Base-by-base conservation (phyloP, 2,329 filamentous ascomycete species). In the Gyromitra esculenta region DNA sequence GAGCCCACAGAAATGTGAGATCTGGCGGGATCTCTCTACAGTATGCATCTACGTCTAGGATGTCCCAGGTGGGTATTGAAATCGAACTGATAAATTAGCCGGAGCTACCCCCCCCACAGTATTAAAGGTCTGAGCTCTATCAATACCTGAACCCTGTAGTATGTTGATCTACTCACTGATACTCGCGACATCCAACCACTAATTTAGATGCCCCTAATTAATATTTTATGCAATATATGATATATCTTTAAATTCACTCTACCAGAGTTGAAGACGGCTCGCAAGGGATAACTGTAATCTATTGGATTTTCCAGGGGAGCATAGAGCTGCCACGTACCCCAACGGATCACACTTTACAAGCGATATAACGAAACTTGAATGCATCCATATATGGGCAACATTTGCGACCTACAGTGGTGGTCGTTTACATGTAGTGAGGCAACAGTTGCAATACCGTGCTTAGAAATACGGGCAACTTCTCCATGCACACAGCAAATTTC, bases 1-100 rank as follows among this genome's bases (percentile, higher is more conserved):
- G 64, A 43, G 50, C 13, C n/a, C 31, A 18, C 45, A 54, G 6
- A 5, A 59, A 57, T 45, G 50, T 56, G 50, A 66, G 37, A 67
- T 21, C 18, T 37, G 50, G 50, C 18, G 18, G 8, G 31, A 57
- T 57, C 54, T 57, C 2, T 57, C 1, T 57, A 43, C 13, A 68
- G 6, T 25, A 57, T 57, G 8, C 18, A 60, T 60, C 15, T 41
- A 60, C 25, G 25, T 31, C 25, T 31, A 3, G 25, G 25, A 31
- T 31, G 25, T 4, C 25, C 25, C 2, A 31, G 25, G 4, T 31
- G 25, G 25, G 25, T 3, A 31, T 25, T 41, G 37, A 60, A 54
- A 31, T 31, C 21, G 21, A 13, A 54, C 50, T 48, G 35, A 31
- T 37, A 25, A 59, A 68, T 68, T 68, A 68, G 52, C 65, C 65